These are phyloP conservation scores for Heracleum sosnowskyi DNA, from an alignment of 129 eudicot genomes.

Conservation along the genomic window DNA sequence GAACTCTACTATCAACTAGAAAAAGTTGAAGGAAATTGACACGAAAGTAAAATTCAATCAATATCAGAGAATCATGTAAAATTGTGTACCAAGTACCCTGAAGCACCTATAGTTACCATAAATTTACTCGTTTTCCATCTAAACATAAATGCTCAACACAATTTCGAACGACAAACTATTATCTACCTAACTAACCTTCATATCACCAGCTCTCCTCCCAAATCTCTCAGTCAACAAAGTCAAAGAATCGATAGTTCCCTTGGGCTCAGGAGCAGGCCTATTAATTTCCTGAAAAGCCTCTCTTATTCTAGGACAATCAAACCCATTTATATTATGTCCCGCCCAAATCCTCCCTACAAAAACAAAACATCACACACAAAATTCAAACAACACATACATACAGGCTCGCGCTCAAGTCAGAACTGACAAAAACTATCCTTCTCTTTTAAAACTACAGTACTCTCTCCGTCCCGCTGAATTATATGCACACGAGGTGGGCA, in stretches of 20 bases:
- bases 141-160: neutral
- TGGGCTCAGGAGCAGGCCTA: slow-evolving; percentile 82
- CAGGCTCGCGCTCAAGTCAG: too few species aligned
- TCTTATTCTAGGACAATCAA: slow-evolving; percentile 76
- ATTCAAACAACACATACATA: neutral
- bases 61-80: neutral
- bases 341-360: slow-evolving; percentile 96
- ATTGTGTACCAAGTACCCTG: neutral
- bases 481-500: too few species aligned
- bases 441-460: too few species aligned
- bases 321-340: slow-evolving; percentile 88
- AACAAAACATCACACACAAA: neutral
- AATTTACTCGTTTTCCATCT: neutral
- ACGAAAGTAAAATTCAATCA: neutral
- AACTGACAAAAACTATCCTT: too few species aligned
- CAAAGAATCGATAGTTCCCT: slow-evolving; percentile 84
- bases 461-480: too few species aligned
- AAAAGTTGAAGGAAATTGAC: neutral
- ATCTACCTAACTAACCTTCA: slow-evolving; percentile 67
- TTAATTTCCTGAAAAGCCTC: slow-evolving; percentile 82
- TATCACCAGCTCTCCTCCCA: slow-evolving; percentile 98
- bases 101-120: neutral
- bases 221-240: slow-evolving; percentile 79
- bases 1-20: neutral
- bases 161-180: neutral